Evolutionary conservation across 352 stramenopile genomes (phyloP).

Genomic region (Globisporangium yorkense): DNA sequence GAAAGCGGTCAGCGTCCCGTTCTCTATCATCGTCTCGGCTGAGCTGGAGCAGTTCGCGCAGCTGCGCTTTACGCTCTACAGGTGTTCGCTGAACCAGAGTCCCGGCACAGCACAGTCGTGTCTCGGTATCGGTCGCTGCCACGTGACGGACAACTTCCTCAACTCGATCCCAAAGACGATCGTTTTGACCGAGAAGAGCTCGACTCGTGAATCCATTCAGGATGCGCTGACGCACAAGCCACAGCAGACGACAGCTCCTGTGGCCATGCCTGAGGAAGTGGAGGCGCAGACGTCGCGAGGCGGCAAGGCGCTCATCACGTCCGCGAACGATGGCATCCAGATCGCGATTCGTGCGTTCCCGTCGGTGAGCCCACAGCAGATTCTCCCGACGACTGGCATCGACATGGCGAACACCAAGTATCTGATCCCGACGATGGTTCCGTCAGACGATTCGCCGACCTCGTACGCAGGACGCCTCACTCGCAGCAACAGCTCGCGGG

Average conservation of each 20-base stretch:
- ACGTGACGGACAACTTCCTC: slow-evolving; percentile 50
- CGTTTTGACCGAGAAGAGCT: slow-evolving; percentile 40
- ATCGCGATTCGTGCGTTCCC: slow-evolving; percentile 52
- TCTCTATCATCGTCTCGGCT: slow-evolving; percentile 46
- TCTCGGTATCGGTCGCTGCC: slow-evolving; percentile 45
- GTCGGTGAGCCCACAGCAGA: slow-evolving; percentile 34
- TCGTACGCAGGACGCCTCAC: slow-evolving; percentile 22
- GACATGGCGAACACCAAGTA: slow-evolving; percentile 78
- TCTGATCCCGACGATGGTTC: slow-evolving; percentile 56
- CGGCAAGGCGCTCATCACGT: slow-evolving; percentile 9
- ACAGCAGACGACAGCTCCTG: slow-evolving; percentile 3
- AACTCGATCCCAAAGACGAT: slow-evolving; percentile 34
- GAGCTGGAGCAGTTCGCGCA: slow-evolving; percentile 60
- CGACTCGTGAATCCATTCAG: slow-evolving; percentile 25
- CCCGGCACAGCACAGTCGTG: slow-evolving; percentile 34
- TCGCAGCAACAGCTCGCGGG: slow-evolving; percentile 28
- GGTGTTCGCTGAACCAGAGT: slow-evolving; percentile 36
- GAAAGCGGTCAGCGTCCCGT: slow-evolving; percentile 35
- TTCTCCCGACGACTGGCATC: slow-evolving; percentile 53
- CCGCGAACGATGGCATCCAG: slow-evolving; percentile 23
- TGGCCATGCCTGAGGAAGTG: slow-evolving; percentile 5
- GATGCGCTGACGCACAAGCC: slow-evolving; percentile 4
- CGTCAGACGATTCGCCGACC: slow-evolving; percentile 2
- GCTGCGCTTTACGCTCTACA: slow-evolving; percentile 59
- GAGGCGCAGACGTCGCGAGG: slow-evolving; percentile 9